These are phyloP conservation scores for Ascoidea asiatica DNA, from an alignment of 805 yeast genomes.

Conservation along the genomic window DNA sequence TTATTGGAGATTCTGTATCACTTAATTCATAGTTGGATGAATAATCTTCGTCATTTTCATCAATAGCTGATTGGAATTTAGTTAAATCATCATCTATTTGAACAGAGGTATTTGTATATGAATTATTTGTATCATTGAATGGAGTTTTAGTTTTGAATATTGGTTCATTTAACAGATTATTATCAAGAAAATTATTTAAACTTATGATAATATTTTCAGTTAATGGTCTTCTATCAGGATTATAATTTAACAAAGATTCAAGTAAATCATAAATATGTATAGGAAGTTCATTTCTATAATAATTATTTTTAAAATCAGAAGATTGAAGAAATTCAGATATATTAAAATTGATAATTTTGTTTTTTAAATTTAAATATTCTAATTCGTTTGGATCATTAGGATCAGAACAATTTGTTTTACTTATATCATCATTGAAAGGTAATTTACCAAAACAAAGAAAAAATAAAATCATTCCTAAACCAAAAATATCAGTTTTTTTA, in stretches of 20 bases:
- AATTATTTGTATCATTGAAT: no score
- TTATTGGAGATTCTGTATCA: no score
- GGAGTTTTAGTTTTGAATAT: no score
- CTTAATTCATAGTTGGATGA: no score
- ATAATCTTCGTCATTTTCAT: no score
- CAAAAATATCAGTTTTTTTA: conserved; percentile 65
- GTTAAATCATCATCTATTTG: no score
- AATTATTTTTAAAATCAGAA: conserved; percentile 13
- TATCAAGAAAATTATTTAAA: conserved; percentile 12
- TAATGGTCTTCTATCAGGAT: conserved; percentile 27
- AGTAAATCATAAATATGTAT: conserved; percentile 23
- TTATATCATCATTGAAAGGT: conserved; percentile 35
- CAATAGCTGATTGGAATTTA: no score
- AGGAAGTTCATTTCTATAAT: conserved; percentile 16
- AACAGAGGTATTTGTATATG: no score
- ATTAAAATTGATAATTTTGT: conserved; percentile 19
- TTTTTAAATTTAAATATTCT: conserved; percentile 20
- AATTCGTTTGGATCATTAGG: conserved; percentile 10
- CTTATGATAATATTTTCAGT: conserved; percentile 24
- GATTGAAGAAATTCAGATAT: conserved; percentile 10
- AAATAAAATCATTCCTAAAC: conserved; percentile 73
- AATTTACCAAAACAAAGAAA: conserved; percentile 57
- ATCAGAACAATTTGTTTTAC: conserved; percentile 12
- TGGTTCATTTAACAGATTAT: no score
- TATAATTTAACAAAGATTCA: conserved; percentile 20